Evolutionary conservation across 2,329 filamentous ascomycete genomes (phyloP).

Genomic region (Drechmeria coniospora): DNA sequence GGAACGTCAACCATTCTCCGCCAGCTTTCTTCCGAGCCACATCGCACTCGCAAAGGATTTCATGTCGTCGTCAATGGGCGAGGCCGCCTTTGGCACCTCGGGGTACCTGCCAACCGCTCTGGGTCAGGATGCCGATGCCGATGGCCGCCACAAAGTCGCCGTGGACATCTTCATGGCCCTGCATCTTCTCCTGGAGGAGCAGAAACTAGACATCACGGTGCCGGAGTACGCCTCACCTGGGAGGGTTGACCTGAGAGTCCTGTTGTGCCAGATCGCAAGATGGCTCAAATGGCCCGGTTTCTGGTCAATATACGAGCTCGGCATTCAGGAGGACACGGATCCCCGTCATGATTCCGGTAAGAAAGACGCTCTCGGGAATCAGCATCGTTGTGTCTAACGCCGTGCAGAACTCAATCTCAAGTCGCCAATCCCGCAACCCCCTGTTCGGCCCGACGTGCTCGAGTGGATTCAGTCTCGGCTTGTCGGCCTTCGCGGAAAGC

Average conservation of each 20-base stretch:
- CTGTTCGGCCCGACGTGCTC: slow-evolving; percentile 25
- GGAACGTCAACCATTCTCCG: slow-evolving; percentile 9
- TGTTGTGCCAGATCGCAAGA: slow-evolving; percentile 64
- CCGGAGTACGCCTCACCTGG: slow-evolving; percentile 28
- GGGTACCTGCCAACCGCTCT: slow-evolving; percentile 53
- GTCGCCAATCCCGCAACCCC: slow-evolving; percentile 18
- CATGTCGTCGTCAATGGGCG: slow-evolving; percentile 41
- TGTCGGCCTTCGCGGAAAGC: slow-evolving; percentile 17
- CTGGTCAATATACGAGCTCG: slow-evolving; percentile 32
- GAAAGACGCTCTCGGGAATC: slow-evolving; percentile 1
- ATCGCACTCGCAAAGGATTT: slow-evolving; percentile 50
- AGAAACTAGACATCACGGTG: slow-evolving; percentile 56
- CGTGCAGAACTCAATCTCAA: slow-evolving; percentile 15
- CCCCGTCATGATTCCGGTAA: slow-evolving; percentile 23
- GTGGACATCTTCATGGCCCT: slow-evolving; percentile 58
- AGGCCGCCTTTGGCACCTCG: slow-evolving; percentile 31
- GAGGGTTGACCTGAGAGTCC: slow-evolving; percentile 43
- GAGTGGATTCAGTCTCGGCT: slow-evolving; percentile 38
- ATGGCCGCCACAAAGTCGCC: slow-evolving; percentile 43
- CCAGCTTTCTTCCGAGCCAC: slow-evolving; percentile 33
- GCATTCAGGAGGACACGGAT: slow-evolving; percentile 33
- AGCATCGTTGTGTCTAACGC: slow-evolving; percentile 1
- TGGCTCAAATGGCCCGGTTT: slow-evolving; percentile 63
- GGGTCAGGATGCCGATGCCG: slow-evolving; percentile 35
- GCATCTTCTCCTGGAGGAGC: slow-evolving; percentile 79